Evolutionary conservation across 305 asterid species (phyloP), one percentile per base, ranked within the genome.

Genomic region (Fraxinus ornus): DNA sequence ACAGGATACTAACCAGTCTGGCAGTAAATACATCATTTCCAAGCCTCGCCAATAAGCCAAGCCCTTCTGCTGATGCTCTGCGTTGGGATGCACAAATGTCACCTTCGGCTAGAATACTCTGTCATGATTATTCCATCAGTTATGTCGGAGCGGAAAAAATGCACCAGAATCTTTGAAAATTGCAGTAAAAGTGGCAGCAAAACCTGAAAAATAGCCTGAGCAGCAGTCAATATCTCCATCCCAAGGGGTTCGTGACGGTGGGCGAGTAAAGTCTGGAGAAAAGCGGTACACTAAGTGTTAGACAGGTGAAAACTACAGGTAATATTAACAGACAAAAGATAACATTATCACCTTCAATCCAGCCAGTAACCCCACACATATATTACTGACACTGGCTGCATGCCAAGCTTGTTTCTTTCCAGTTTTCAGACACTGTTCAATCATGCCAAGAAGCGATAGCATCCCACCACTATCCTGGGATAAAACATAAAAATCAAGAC

Each of bases 191-290:
- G 78, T 52, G 76, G 86, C 66, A 86, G 64, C 47, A 82, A 83
- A 88, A 97, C 99, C 99, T 94, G 98, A 91, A 94, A 94, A 84
- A 97, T 89, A 84, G 95, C 89, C 89, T 94, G 99, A 79, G 96
- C 94, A 84, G 97, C 90, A 87, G 80, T 88, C 78, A 94, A 85
- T 85, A 93, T 88, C 86, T 97, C 98, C 90, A 88, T 83, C 75
- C 92, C 96, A 64, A 94, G 90, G 85, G 97, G 96, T 84, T 92
- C 98, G 76, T 91, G 91, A 52, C 98, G 99, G 87, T 90, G 90
- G 78, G 98, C 92, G 86, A 92, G 94, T 82, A 97, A 90, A 81
- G 87, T 89, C 99, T 97, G 91, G 86, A 83, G 81, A 84, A 83
- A 84, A 88, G 82, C 86, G 85, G 80, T 47, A 79, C 37, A 70